Percentiles rank a stretch among this genome's conserved stretches.
Conservation (phyloP, 2,329 filamentous ascomycete species). For the Exserohilum turcica region DNA sequence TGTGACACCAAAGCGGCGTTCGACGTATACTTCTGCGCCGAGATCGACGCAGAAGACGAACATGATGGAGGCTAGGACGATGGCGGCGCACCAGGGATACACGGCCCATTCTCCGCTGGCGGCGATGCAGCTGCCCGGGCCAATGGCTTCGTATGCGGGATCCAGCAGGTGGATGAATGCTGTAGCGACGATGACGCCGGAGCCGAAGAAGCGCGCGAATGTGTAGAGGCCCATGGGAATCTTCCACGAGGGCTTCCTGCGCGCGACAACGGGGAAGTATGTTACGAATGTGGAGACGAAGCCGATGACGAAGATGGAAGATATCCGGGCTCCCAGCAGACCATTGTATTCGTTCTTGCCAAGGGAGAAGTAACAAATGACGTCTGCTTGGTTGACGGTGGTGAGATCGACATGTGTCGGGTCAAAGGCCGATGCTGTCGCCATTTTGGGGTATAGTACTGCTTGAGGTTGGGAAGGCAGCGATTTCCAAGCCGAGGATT, state of each 20-base stretch:
- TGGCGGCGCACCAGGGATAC: conserved; percentile 9
- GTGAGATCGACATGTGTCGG: conserved; percentile 2
- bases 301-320: conserved; percentile 10
- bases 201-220: conserved; percentile 9
- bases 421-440: background rate
- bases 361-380: conserved; percentile 4
- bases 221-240: conserved; percentile 6
- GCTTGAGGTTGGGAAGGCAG: background rate
- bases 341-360: conserved; percentile 1
- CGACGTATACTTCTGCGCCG: conserved; percentile 7
- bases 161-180: conserved; percentile 7
- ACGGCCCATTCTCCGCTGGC: background rate
- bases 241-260: conserved; percentile 1
- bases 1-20: background rate
- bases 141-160: conserved; percentile 8
- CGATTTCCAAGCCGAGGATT: background rate
- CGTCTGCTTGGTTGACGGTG: background rate
- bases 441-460: background rate
- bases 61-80: conserved; percentile 4
- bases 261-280: conserved; percentile 6
- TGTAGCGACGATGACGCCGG: conserved; percentile 6
- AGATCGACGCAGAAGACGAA: conserved; percentile 5
- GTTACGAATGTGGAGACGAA: conserved; percentile 1
- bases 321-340: background rate
- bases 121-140: conserved; percentile 4